Evolutionary conservation across 768 basidiomycete genomes (phyloP), one percentile per base, ranked within the genome.

Genomic region (Ramaria rubella): DNA sequence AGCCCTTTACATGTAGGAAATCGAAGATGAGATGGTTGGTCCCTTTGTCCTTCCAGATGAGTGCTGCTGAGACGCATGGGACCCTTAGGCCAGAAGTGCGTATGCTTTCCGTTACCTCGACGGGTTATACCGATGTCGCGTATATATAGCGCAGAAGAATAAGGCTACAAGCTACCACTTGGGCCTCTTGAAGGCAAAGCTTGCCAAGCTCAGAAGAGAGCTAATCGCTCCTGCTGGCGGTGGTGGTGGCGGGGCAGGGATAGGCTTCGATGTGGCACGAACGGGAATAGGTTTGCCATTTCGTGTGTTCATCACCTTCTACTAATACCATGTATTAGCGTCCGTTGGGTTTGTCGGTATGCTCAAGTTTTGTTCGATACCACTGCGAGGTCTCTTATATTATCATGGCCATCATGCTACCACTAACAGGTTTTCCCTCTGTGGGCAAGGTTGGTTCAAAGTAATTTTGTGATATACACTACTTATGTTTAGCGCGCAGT

Each of bases 201-300:
- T 99, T 52, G 96, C 96, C 49, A 99, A 99, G 70, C 86, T 98
- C 45, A 81, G 92, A 60, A 82, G 96, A 57, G 96, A 99, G 68
- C 82, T 99, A 54, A 93, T 99, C 63, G 77, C 81, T 9, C 85
- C 89, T 0, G 75, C 87, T 4, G 70, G 78, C 19, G 84, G 85
- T 31, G 79, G 90, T 21, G 86, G 91, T 9, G 94, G 94, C 0
- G 94, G 94, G 0, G 93, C 90, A 0, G 85, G 80, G 1, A 62
- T 92, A 11, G 96, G 96, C 42, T 99, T 99, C 75, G 96, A 99
- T 79, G 96, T 99, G 34, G 95, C 95, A 40, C 81, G 93, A 69
- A 99, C 96, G 17, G 96, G 96, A 69, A 87, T 99, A 63, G 52
- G 52, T 42, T n/a, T n/a, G 30, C 34, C 15, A 5, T 31, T 4